Evolutionary conservation across 805 yeast species (phyloP).

Genomic region (Pichia pseudocactophila): DNA sequence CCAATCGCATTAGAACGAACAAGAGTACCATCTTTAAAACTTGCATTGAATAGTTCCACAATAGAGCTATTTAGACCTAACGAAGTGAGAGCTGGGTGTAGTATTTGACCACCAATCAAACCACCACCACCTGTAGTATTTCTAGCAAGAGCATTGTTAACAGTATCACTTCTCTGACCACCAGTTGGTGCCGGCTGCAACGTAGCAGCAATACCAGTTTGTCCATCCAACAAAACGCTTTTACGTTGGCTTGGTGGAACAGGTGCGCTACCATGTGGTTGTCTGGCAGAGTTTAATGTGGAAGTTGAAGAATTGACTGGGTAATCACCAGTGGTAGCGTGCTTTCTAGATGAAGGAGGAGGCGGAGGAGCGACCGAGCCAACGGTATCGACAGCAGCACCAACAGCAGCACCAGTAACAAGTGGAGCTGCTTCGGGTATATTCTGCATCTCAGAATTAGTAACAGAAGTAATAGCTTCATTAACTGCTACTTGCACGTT

Average conservation of each 20-base stretch:
- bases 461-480: neutral
- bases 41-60: slow-evolving; percentile 78
- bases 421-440: slow-evolving; percentile 12
- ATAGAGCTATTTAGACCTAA: slow-evolving; percentile 76
- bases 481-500: slow-evolving; percentile 1
- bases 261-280: slow-evolving; percentile 25
- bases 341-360: slow-evolving; percentile 29
- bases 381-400: too few species aligned
- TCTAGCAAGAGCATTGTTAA: slow-evolving; percentile 33
- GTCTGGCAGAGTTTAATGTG: slow-evolving; percentile 11
- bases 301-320: neutral
- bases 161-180: slow-evolving; percentile 31
- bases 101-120: slow-evolving; percentile 29
- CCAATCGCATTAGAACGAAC: slow-evolving; percentile 62
- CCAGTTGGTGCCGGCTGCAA: slow-evolving; percentile 16
- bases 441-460: slow-evolving; percentile 4
- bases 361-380: slow-evolving; percentile 24
- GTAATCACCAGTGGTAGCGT: slow-evolving; percentile 9
- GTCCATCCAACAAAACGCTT: slow-evolving; percentile 13
- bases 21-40: slow-evolving; percentile 58
- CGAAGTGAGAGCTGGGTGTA: slow-evolving; percentile 41
- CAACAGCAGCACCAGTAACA: neutral
- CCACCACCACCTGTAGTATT: slow-evolving; percentile 28
- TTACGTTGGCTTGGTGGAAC: slow-evolving; percentile 28
- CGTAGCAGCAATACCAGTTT: slow-evolving; percentile 1